Base-by-base conservation (phyloP, 1,284 basidiomycete genomes). In the Leccinum subrobustum region DNA sequence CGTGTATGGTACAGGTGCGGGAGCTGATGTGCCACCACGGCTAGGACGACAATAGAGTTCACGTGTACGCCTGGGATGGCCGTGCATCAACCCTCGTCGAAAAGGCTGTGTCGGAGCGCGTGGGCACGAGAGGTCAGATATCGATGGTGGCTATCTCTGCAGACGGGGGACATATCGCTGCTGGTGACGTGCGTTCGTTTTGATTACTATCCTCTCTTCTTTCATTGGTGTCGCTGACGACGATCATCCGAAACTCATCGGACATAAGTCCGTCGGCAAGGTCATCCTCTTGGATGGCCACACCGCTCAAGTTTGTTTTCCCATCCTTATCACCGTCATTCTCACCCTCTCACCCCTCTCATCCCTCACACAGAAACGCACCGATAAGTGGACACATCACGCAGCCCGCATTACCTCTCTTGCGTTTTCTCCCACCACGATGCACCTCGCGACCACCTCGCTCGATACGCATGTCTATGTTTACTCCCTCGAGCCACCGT, bases 391-490 rank as follows among this genome's bases (percentile, higher is more conserved):
- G 96, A 87, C 92, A 4, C 90, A 91, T 80, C 96, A 99, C 77
- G 84, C 88, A 3, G 93, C 86, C 1, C 87, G 93, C 20, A 84
- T 98, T 61, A 84, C 90, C 66, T 85, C 91, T 16, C 81, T 98
- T 14, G 78, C 85, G 1, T 98, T 73, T 58, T 59, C 58, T 3
- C 48, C 59, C 1, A 20, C 62, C 16, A 35, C 61, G 29, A 74
- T 73, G 1, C 69, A 95, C 67, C 86, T 92, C 62, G 94, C 89
- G 3, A 95, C 93, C 7, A 94, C 89, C 14, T 93, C 93, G 8
- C 82, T 96, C 39, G 96, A 99, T 73, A 96, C 95, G 29, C 87
- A 94, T 69, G 86, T 97, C 7, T 97, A 95, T 72, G 78, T 98
- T 44, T 98, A 94, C 89, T 89, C 88, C 66, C 86, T 93, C 42